Evolutionary conservation across 176 grass and related monocot genomes (phyloP).

Genomic region (Elaeis guineensis): DNA sequence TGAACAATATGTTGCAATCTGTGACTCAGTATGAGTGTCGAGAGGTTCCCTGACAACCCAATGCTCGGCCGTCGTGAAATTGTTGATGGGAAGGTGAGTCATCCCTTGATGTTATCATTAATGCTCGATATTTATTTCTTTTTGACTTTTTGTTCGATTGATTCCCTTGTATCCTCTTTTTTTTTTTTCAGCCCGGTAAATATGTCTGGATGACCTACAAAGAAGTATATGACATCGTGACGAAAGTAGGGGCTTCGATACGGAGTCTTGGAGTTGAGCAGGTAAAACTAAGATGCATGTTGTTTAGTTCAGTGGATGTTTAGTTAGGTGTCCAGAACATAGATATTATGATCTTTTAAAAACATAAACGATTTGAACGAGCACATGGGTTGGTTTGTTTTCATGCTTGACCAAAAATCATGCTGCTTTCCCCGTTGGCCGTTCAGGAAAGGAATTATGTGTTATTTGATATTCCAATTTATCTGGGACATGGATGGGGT

Average conservation of each 20-base stretch:
- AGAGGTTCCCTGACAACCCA: constrained; percentile 63
- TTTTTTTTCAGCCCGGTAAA: constrained; percentile 43
- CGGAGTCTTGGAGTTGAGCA: constrained; percentile 49
- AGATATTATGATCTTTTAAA: too few relatives aligned
- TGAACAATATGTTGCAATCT: neutral
- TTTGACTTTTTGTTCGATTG: neutral
- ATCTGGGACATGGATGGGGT: too few relatives aligned
- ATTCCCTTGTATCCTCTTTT: neutral
- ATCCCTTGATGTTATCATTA: neutral
- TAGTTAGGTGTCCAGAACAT: too few relatives aligned
- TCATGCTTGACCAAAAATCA: too few relatives aligned
- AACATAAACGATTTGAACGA: too few relatives aligned
- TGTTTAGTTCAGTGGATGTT: too few relatives aligned
- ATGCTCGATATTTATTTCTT: too few relatives aligned
- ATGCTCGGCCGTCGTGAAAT: constrained; percentile 63
- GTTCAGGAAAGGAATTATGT: too few relatives aligned
- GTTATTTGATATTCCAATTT: too few relatives aligned
- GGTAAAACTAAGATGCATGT: constrained; percentile 16
- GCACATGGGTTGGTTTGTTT: too few relatives aligned
- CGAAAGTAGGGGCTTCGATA: constrained; percentile 53
- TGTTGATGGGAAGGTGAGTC: constrained; percentile 58
- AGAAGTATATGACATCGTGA: constrained; percentile 53
- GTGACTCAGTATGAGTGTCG: constrained; percentile 39
- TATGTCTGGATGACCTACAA: constrained; percentile 70
- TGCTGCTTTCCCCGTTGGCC: too few relatives aligned